Base-by-base conservation (phyloP, 768 basidiomycete genomes). In the Calocera cornea region DNA sequence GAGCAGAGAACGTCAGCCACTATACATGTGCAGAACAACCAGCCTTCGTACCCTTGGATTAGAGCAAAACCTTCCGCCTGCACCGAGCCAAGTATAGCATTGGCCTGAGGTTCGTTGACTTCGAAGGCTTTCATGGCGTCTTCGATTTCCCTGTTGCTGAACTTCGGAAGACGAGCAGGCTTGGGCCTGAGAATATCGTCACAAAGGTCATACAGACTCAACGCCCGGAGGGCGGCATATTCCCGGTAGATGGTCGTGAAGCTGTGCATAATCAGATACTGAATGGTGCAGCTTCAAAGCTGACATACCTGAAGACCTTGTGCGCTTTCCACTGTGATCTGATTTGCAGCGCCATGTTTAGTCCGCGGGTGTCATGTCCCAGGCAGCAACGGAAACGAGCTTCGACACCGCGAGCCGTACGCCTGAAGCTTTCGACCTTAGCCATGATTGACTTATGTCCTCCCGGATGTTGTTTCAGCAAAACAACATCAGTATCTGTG, bases 51-150 rank as follows among this genome's bases (percentile, higher is more conserved):
- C 95, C 97, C 97, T 83, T 99, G 97, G 66, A 99, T 94, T 34
- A 99, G 80, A 0, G 86, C 84, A 74, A 99, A 97, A 0, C 95
- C 97, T 14, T 84, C 75, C 0, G 82, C 82, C 63, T 80, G 77
- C 70, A 95, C 79, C 0, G 93, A 85, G 34, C 86, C 86, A 16
- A 90, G 75, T 41, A 99, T 92, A 10, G 97, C 97, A 36, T 79
- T 83, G 8, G 97, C 95, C 76, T 99, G 97, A 1, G 97, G 97
- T 74, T 95, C 88, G 74, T 99, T 99, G 64, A 97, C 84, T 41
- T 81, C 79, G 74, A 88, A 88, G 1, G 78, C 78, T 8, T 79
- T 73, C 88, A 94, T 93, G 10, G 87, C 82, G 66, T 83, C 79
- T 65, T 82, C 75, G 7, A 95, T 75, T 7, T 64, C 66, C 17